These are phyloP conservation scores for Boletellus deceptivus DNA, from an alignment of 1,284 basidiomycete genomes.

Conservation along the genomic window DNA sequence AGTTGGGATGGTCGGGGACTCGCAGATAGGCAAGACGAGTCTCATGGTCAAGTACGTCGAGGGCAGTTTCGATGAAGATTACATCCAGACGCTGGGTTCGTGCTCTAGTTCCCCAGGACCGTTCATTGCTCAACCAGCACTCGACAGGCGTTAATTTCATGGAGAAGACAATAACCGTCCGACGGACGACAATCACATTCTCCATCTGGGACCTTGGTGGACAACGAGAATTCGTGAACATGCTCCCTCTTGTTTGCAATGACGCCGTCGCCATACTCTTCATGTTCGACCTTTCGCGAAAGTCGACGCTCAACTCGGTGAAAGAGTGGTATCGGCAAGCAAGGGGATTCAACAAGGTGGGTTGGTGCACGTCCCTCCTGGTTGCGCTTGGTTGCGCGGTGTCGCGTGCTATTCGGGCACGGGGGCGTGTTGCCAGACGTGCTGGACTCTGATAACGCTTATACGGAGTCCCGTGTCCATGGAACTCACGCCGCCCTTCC, in stretches of 20 bases:
- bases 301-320: conserved; percentile 95
- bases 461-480: conserved; percentile 2
- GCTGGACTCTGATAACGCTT: conserved; percentile 3
- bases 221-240: conserved; percentile 97
- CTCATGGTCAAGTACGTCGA: conserved; percentile 99
- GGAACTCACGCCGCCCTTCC: conserved; percentile 16
- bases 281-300: conserved; percentile 98
- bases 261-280: conserved; percentile 98
- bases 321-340: conserved; percentile 99
- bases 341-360: conserved; percentile 95
- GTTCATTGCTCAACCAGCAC: conserved; percentile 12
- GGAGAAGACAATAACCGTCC: conserved; percentile 98
- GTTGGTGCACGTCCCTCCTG: conserved; percentile 22
- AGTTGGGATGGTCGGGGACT: conserved; percentile 98
- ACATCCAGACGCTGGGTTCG: conserved; percentile 95
- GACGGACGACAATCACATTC: conserved; percentile 97
- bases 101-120: conserved; percentile 9
- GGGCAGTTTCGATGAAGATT: conserved; percentile 97
- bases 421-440: not conserved
- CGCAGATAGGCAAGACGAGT: conserved; percentile 97
- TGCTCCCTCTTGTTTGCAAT: conserved; percentile 97
- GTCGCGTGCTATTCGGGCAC: not conserved
- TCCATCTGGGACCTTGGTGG: conserved; percentile 99
- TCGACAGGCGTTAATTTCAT: conserved; percentile 92
- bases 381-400: not conserved